Conservation (phyloP, 768 basidiomycete species). For the Lactarius indigo region DNA sequence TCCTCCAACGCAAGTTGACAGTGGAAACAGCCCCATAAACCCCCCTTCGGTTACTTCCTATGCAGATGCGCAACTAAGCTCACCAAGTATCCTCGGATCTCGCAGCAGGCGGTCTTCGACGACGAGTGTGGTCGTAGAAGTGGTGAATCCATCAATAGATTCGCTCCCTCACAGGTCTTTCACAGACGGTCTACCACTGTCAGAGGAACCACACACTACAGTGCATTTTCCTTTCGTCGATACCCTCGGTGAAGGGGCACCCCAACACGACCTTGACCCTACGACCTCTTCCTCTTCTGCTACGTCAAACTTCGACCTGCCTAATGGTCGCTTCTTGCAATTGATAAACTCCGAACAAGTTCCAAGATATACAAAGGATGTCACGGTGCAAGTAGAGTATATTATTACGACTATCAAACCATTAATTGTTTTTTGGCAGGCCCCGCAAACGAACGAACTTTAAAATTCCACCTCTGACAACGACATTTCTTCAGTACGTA, state of each 20-base stretch:
- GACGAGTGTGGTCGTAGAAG: neutral
- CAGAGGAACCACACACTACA: neutral
- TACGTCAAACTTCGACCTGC: neutral
- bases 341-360: slow-evolving; percentile 16
- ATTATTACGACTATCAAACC: neutral
- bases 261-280: neutral
- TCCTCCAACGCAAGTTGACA: neutral
- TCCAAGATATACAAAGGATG: slow-evolving; percentile 8
- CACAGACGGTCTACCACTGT: neutral
- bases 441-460: neutral
- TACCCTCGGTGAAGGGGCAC: neutral
- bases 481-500: slow-evolving; percentile 11
- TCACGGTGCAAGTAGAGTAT: slow-evolving; percentile 6
- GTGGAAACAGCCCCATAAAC: neutral
- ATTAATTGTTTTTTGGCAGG: slow-evolving; percentile 1
- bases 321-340: neutral
- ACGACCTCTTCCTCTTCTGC: neutral
- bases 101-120: slow-evolving; percentile 2
- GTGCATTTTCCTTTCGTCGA: neutral
- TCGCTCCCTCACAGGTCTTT: neutral
- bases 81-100: neutral
- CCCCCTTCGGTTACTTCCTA: neutral
- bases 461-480: slow-evolving; percentile 1
- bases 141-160: slow-evolving; percentile 8
- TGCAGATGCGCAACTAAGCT: neutral